A percentile compares a stretch with the other conserved stretches of the same genome.
phyloP scores from a whole-genome alignment of 768 basidiomycete species.

The Mycena sanguinolenta region DNA sequence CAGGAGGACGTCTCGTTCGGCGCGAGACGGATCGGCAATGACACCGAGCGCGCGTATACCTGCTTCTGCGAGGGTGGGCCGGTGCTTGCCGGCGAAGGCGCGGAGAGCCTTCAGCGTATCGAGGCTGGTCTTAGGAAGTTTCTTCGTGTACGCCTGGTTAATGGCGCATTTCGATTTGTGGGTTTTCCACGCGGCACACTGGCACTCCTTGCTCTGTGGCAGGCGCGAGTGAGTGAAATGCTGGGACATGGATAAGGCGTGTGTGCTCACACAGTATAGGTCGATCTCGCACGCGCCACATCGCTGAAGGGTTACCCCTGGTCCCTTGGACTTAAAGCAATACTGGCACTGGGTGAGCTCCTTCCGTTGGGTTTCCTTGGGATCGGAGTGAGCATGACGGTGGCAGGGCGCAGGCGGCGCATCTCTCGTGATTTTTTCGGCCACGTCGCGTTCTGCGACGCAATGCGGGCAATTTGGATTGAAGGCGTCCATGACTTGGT shows the following conservation, averaged over 20 bases:
- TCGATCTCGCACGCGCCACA: slow-evolving; percentile 1
- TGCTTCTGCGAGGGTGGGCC: slow-evolving; percentile 12
- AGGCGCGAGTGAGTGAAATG: too few species aligned
- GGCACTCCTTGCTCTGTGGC: background rate
- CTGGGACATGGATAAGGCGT: too few species aligned
- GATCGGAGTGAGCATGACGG: too few species aligned
- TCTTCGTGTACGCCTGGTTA: background rate
- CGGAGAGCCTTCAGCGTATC: slow-evolving; percentile 5
- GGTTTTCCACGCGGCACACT: background rate
- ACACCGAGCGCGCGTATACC: slow-evolving; percentile 5
- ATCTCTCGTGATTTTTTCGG: too few species aligned
- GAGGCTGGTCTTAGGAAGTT: background rate
- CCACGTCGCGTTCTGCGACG: too few species aligned
- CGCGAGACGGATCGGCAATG: slow-evolving; percentile 7
- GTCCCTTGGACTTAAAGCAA: slow-evolving; percentile 13
- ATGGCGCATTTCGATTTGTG: too few species aligned
- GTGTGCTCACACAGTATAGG: slow-evolving; percentile 5
- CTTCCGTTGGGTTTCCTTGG: too few species aligned
- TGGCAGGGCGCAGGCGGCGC: too few species aligned
- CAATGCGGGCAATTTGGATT: too few species aligned
- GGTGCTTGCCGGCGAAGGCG: slow-evolving; percentile 12
- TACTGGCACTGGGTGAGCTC: background rate
- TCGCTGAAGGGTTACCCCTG: background rate
- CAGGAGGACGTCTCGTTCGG: slow-evolving; percentile 6
- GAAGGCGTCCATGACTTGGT: too few species aligned